Base-by-base conservation (phyloP, 306 rosid species). In the Prinsepia uniflora region DNA sequence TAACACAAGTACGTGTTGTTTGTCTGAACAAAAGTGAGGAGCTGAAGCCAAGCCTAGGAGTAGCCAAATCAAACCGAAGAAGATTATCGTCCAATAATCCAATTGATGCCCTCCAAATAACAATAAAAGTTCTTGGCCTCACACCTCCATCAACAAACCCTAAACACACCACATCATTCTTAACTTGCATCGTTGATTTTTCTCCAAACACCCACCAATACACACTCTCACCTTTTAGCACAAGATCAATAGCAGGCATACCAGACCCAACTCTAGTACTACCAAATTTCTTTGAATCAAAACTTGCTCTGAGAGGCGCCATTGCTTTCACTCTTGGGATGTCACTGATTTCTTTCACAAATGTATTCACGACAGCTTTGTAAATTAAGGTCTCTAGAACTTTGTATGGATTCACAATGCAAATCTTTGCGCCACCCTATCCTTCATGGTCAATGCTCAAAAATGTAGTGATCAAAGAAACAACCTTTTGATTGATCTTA, bases 101-200 rank as follows among this genome's bases (percentile, higher is more conserved):
- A 86, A 65, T 63, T 84, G 90, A 72, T 8, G 90, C 92, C 85
- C 90, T 40, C 90, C 85, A 40, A 46, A 88, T 85, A 12, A 78
- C 73, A 44, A 88, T 81, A 0, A 86, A 77, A 53, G 87, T 80
- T 70, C 52, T 74, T 17, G 80, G 80, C 40, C 50, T 41, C 10
- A 60, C 42, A 14, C 87, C 96, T 10, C 82, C 92, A 64, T 89
- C 89, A 54, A 87, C 84, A 53, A 89, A 81, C 4, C 89, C 92
- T 75, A 87, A 71, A 36, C 92, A 89, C 49, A 84, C n/a, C n/a
- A 84, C 90, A 10, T 81, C 81, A 0, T 48, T 42, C 13, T 8
- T 24, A 41, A 83, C 18, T 20, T n/a, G 59, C 10, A 86, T 90
- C 97, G 88, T 86, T 0, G 96, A 83, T 6, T 91, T 91, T 5